Conservation (phyloP, 768 basidiomycete genomes). For the Coprinopsis strossmayeri region DNA sequence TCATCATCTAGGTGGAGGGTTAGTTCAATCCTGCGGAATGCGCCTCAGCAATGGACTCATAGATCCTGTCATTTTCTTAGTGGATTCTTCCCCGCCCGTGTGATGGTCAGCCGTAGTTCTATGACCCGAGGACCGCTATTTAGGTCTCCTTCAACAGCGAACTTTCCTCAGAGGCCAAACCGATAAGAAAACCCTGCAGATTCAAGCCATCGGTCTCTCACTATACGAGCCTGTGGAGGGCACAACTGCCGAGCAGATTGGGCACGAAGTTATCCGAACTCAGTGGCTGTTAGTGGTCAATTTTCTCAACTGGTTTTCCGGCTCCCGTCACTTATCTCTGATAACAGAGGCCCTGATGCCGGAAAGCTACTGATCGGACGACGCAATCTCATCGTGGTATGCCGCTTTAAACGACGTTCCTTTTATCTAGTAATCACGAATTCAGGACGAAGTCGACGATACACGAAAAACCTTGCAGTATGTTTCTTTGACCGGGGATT, state of each 20-base stretch:
- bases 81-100: constrained; percentile 94
- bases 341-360: constrained; percentile 52
- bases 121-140: not conserved
- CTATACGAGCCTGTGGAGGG: constrained; percentile 88
- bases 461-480: constrained; percentile 85
- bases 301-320: not conserved
- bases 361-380: constrained; percentile 72
- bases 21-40: constrained; percentile 22
- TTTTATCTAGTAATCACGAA: not conserved
- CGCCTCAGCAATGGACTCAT: no score
- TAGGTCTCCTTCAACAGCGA: constrained; percentile 37
- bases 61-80: no score
- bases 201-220: constrained; percentile 94
- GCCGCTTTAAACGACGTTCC: constrained; percentile 19
- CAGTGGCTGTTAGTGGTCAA: constrained; percentile 79
- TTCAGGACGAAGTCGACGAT: constrained; percentile 83
- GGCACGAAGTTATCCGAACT: constrained; percentile 83
- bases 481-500: constrained; percentile 16
- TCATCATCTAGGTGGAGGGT: constrained; percentile 66
- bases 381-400: constrained; percentile 74
- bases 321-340: not conserved
- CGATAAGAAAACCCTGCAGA: constrained; percentile 75
- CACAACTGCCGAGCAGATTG: constrained; percentile 65
- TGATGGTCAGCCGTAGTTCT: constrained; percentile 46
- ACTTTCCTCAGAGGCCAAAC: constrained; percentile 76